phyloP scores from a whole-genome alignment of 805 yeast genomes.

The Ogataea chonburiensis region DNA sequence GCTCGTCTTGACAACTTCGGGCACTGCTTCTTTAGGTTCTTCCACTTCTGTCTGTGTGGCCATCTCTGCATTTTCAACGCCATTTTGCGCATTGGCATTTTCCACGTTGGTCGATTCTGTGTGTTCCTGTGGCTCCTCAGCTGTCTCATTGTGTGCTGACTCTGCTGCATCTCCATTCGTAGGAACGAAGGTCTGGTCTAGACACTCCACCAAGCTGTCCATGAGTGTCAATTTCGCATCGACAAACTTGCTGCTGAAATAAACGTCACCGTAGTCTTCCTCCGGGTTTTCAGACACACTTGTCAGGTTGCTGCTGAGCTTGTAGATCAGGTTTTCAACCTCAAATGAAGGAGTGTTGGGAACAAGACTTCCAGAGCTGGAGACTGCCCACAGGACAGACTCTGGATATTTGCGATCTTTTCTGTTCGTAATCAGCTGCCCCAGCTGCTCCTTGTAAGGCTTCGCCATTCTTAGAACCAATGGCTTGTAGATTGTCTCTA shows the following conservation, averaged over 20 bases:
- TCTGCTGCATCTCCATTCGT: background rate
- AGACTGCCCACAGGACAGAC: slow-evolving; percentile 21
- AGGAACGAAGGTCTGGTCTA: slow-evolving; percentile 1
- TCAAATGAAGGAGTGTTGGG: slow-evolving; percentile 29
- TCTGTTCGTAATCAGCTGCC: slow-evolving; percentile 14
- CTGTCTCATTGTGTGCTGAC: background rate
- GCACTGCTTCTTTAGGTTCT: background rate
- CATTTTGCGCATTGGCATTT: background rate
- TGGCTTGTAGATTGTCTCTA: slow-evolving; percentile 15
- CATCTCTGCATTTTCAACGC: background rate
- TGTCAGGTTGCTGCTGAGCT: slow-evolving; percentile 18
- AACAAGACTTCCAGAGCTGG: slow-evolving; percentile 6
- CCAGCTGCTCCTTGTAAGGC: slow-evolving; percentile 12
- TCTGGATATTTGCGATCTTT: slow-evolving; percentile 20
- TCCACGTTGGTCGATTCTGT: background rate
- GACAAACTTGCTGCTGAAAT: slow-evolving; percentile 20
- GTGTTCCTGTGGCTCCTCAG: background rate
- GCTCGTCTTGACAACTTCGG: background rate
- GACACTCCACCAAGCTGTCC: slow-evolving; percentile 12
- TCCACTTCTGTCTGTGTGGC: background rate
- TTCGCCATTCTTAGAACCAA: slow-evolving; percentile 11
- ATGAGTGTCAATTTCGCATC: slow-evolving; percentile 15
- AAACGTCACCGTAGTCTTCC: slow-evolving; percentile 33
- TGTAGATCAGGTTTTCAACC: slow-evolving; percentile 22
- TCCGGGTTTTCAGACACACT: slow-evolving; percentile 13